Evolutionary conservation across 257 asterid genomes (phyloP), one percentile per base, ranked within the genome.

Genomic region (Dorcoceras hygrometricum): DNA sequence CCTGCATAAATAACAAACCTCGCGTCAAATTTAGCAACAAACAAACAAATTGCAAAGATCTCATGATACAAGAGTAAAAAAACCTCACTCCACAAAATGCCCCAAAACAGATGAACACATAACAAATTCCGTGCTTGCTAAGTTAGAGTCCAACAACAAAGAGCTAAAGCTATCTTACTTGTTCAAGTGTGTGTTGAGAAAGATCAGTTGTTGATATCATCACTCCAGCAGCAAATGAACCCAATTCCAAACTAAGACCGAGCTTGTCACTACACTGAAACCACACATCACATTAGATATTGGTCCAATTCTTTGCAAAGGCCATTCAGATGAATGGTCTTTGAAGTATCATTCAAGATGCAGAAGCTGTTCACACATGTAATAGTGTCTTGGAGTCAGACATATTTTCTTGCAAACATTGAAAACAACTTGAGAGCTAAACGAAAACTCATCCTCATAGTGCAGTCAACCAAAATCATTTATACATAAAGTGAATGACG

Each of bases 171-270:
- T 27, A 46, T 65, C 80, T 65, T 80, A 94, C 97, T 85, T 94
- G 99, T 72, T 94, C 96, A 26, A 88, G 95, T 14, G 99, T 94
- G 75, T 94, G 99, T 72, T 94, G 99, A 71, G 88, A 95, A 76
- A 90, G 96, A 79, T 94, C 97, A 48, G 99, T 94, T 10, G 99
- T 90, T 16, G 99, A 82, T 83, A 94, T 94, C 99, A 94, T 94
- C 68, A 90, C 98, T 68, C 99, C 98, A 69, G 99, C 99, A 72
- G 96, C 98, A 88, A 94, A 90, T 27, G 99, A 94, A 61, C 99
- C 99, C 96, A 94, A 77, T 77, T 94, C 99, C 69, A 94, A 78
- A 82, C 99, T 94, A 69, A 90, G 93, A 70, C 96, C 99, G n/a
- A 94, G 90, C 87, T 90, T 94, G 83, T 94, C 97, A 69, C 96